phyloP scores from a whole-genome alignment of 768 basidiomycete species.

The Phylloporus sp. region DNA sequence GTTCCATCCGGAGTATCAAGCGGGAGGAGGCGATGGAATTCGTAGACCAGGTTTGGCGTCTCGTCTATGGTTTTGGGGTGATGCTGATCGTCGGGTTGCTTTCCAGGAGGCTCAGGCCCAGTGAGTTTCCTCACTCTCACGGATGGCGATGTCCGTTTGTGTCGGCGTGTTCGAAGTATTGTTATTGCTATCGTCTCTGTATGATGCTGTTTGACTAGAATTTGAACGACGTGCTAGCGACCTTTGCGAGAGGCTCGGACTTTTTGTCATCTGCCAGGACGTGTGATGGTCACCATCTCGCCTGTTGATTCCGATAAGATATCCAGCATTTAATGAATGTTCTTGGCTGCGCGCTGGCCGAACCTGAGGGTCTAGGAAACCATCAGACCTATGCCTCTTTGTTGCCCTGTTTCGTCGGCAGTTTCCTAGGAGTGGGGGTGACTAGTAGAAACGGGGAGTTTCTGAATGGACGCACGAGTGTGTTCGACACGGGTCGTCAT shows the following conservation, averaged over 20 bases:
- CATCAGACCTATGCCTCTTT: too few relatives aligned
- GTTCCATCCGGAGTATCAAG: conserved; percentile 80
- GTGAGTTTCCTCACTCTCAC: conserved; percentile 10
- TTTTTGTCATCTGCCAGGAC: too few relatives aligned
- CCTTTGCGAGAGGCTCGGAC: not conserved
- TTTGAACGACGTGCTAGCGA: not conserved
- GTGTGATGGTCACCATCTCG: too few relatives aligned
- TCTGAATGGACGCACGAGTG: too few relatives aligned
- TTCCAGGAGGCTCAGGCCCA: conserved; percentile 47
- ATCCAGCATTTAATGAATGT: too few relatives aligned
- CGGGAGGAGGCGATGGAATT: conserved; percentile 92
- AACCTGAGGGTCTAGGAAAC: too few relatives aligned
- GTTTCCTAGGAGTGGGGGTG: too few relatives aligned
- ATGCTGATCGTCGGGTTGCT: not conserved
- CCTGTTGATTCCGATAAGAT: too few relatives aligned
- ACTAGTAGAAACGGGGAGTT: too few relatives aligned
- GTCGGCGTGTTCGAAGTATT: conserved; percentile 3
- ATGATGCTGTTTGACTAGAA: not conserved
- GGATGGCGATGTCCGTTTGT: not conserved
- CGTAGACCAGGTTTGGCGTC: conserved; percentile 69
- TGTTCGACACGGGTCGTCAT: too few relatives aligned
- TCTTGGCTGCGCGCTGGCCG: too few relatives aligned
- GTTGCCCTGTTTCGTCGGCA: too few relatives aligned
- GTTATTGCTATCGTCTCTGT: conserved; percentile 19
- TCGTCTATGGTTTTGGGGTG: not conserved